Evolutionary conservation across 805 yeast genomes (phyloP).

Genomic region (Lipomyces yamanashiensis): DNA sequence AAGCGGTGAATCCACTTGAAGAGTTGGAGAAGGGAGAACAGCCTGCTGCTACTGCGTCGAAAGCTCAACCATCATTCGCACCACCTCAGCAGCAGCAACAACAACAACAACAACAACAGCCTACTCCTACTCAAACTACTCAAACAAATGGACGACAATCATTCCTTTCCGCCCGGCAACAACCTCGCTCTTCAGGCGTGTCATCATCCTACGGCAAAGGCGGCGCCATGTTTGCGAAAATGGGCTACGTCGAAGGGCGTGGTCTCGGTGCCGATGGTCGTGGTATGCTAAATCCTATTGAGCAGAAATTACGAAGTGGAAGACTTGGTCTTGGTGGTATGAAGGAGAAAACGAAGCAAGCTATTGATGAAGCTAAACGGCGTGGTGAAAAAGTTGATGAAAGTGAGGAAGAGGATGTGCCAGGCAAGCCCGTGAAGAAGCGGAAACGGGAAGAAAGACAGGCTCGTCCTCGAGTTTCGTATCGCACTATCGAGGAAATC

Average conservation of each 20-base stretch:
- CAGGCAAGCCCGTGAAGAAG: slow-evolving; percentile 33
- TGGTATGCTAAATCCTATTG: slow-evolving; percentile 84
- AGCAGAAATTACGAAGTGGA: slow-evolving; percentile 65
- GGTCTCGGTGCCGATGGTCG: slow-evolving; percentile 77
- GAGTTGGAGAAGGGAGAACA: not conserved
- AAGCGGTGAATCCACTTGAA: slow-evolving; percentile 22
- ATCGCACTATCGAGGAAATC: slow-evolving; percentile 42
- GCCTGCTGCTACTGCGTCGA: not conserved
- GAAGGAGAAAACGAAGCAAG: slow-evolving; percentile 46
- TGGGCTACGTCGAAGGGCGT: slow-evolving; percentile 86
- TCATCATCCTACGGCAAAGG: slow-evolving; percentile 67
- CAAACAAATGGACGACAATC: slow-evolving; percentile 5
- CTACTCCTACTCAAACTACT: too few relatives aligned
- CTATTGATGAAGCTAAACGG: slow-evolving; percentile 37
- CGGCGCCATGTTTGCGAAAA: slow-evolving; percentile 70
- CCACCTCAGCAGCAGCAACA: not conserved
- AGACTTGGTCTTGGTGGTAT: slow-evolving; percentile 78
- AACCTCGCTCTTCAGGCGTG: not conserved
- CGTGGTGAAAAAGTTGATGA: slow-evolving; percentile 34
- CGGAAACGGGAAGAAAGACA: slow-evolving; percentile 15
- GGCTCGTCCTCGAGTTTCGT: slow-evolving; percentile 35
- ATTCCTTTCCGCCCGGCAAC: slow-evolving; percentile 18
- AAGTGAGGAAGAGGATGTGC: slow-evolving; percentile 28
- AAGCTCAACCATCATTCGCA: not conserved
- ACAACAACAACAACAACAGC: slow-evolving; percentile 1